Evolutionary conservation across 2,329 filamentous ascomycete species (phyloP), one percentile per base, ranked within the genome.

Genomic region (Penicillium occitanis): DNA sequence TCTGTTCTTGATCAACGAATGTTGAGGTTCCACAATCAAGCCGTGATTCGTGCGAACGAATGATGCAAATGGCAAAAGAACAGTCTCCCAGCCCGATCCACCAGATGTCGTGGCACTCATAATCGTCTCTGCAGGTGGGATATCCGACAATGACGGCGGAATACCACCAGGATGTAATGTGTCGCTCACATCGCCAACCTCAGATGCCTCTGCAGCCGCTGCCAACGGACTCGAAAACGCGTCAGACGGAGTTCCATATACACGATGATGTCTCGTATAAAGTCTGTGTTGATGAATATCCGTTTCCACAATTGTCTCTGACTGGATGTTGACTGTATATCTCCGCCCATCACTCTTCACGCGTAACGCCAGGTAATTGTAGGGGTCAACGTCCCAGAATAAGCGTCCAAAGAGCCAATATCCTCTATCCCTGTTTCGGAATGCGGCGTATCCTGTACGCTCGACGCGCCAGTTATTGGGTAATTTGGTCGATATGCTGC

Each of bases 41-140:
- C 95, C 95, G 74, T 96, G 88, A 75, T 97, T 98, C 14, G 95
- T 99, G 69, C 95, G 86, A 67, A 99, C 94, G 79, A 99, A 98
- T 70, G 96, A 92, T 71, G 89, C 90, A 86, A 93, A 95, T 68
- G 90, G 91, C 69, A 99, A 90, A 57, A 96, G 79, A n/a, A 97
- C 86, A 1, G 95, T 97, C 83, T 99, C 94, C 95, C 95, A 99
- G 73, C 93, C 86, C 0, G 93, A 93, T 0, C 91, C 89, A 8
- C 87, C 86, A 73, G 89, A 90, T 28, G 69, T 73, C 14, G 74
- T 69, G 17, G 73, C 71, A 17, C 72, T 74, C 19, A 79, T 74
- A 59, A 77, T 72, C 0, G 77, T 77, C 28, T 73, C 74, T 37
- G 74, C 70, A 11, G 77, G 73, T 0, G 78, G 77, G 13, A 77